Evolutionary conservation across 2,329 filamentous ascomycete species (phyloP), one percentile per base, ranked within the genome.

Genomic region (Fusarium annulatum): DNA sequence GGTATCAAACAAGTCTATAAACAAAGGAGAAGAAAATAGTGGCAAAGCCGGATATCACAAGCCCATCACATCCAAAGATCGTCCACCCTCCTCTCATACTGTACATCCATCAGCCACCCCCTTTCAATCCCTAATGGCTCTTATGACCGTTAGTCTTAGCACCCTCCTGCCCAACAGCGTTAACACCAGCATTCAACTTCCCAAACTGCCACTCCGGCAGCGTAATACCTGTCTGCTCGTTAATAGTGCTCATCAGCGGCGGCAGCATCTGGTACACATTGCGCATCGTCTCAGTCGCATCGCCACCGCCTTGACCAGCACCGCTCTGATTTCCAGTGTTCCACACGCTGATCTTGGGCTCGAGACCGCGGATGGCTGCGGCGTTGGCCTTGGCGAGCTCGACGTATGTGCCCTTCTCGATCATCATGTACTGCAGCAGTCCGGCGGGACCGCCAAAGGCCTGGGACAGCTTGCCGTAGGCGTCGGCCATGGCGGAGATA

Each of bases 331-430:
- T 86, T 55, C 93, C 93, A 14, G 94, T 97, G 80, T 94, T 96
- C 94, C 94, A 97, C 33, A 96, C 91, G 71, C 91, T 95, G 84
- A 97, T 96, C 91, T 97, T 97, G 73, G 94, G 94, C 81, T 95
- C 89, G 74, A 97, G 84, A 33, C 94, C 94, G 58, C 89, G 87
- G 79, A 97, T 89, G 38, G 93, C 94, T 38, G 87, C 81, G 52
- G 92, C 94, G 77, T 97, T 97, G 56, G 93, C 93, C 76, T 92
- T 87, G 65, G 94, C 94, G 56, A 97, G 88, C 76, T 91, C 88
- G 79, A 93, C 89, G 81, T 94, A 96, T 0, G 92, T 93, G 76
- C 92, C 92, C 81, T 92, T 92, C 84, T 95, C 92, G 79, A 97
- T 90, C 94, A 97, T 97, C 83, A 96, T 88, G 86, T 93, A 96